Evolutionary conservation across 2,329 filamentous ascomycete species (phyloP), one percentile per base, ranked within the genome.

Genomic region (Paramyrothecium sp.): DNA sequence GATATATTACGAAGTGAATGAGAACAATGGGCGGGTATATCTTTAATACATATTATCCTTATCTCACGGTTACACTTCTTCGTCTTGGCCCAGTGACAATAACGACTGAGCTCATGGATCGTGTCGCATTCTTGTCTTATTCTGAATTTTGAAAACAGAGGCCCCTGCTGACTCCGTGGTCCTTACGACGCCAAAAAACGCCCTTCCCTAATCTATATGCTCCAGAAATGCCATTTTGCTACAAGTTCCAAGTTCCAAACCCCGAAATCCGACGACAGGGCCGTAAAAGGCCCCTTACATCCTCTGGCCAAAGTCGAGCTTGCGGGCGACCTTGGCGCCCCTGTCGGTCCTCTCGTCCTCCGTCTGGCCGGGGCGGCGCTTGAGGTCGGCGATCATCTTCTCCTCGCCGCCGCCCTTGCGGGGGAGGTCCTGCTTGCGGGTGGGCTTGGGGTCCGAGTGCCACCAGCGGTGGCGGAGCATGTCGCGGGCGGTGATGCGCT

Each of bases 401-500:
- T 90, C 86, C 58, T 87, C 80, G 8, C 88, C 90, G 1, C 86
- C 89, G 5, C 83, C 82, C 71, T 94, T 95, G 62, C 83, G 85
- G 1, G 95, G 95, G 54, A 99, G 78, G 66, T 95, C 87, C 68
- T 91, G 85, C 66, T 92, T 92, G 60, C 83, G 84, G 2, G 92
- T 96, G 2, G 95, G 94, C 64, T 87, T 86, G 1, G 95, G 95
- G 38, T 95, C 89, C 22, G 84, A 85, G 46, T 84, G 85, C 92
- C 94, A 99, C 88, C 91, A 99, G 51, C 82, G 78, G 71, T 98
- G 93, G 70, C 87, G 81, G 56, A 99, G 81, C 71, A 95, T 89
- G 61, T 90, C 85, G 38, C 84, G 80, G 0, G 93, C 91, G 0
- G 88, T 91, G 66, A 91, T 88, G 58, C 95, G 83, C 73, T 89